Base-by-base conservation (phyloP, 2,329 filamentous ascomycete species). In the Fusarium duplospermum region DNA sequence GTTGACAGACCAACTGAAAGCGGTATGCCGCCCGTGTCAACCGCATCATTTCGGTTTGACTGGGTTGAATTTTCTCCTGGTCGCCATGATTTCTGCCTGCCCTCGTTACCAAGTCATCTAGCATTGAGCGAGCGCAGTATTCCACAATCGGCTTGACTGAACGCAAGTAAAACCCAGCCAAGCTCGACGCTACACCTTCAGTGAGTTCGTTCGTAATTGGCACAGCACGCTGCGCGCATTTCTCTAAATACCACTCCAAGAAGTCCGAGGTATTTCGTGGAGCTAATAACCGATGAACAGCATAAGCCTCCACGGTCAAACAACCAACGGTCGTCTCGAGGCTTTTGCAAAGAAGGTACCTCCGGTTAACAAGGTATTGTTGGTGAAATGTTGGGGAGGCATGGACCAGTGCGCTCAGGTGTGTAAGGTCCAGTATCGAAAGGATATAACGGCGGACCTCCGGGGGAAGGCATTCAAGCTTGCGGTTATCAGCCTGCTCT, bases 21-120 rank as follows among this genome's bases (percentile, higher is more conserved):
- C 62, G 71, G 42, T 73, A 71, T 29, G 64, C n/a, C 7, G 38
- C 71, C 40, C 69, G 40, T n/a, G 40, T 50, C 42, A 73, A 31
- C 16, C 71, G 71, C 45, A 22, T 29, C 18, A 52, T 27, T 45
- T 73, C 71, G 11, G 54, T 66, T 24, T 10, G 10, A 42, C 50
- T 62, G 29, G 35, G 40, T 29, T 3, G 14, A 40, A 40, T 24
- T 10, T 18, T 11, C 22, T 56, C 10, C 20, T 38, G 27, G 24
- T 14, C 4, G 35, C 16, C 14, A 27, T 33, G 18, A n/a, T 20
- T 45, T 9, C n/a, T 47, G 42, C 22, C 29, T 20, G 35, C 16
- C 9, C 13, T 22, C 22, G 40, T 24, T 3, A 8, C 33, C 24
- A 59, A 27, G 29, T 67, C 59, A 16, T 20, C 36, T 16, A 69